Conservation (phyloP, 768 basidiomycete species). For the Lactifluus hygrophoroides region DNA sequence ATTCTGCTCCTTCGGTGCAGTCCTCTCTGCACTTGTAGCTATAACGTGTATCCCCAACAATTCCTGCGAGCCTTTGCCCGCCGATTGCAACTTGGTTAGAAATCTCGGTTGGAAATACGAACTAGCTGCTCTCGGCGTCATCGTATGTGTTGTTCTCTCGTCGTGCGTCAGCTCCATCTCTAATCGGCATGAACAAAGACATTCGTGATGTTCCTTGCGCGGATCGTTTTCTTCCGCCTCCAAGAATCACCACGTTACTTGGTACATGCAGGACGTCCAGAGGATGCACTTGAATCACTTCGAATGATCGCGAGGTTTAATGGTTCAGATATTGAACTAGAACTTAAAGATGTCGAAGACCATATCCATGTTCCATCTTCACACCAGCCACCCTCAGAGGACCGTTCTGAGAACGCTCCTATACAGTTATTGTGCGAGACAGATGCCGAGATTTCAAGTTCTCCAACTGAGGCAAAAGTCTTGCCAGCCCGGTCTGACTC, state of each 20-base stretch:
- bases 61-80: slow-evolving; percentile 46
- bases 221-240: slow-evolving; percentile 83
- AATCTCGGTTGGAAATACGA: slow-evolving; percentile 91
- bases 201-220: slow-evolving; percentile 74
- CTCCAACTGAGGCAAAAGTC: neutral
- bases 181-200: slow-evolving; percentile 43
- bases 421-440: slow-evolving; percentile 3
- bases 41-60: slow-evolving; percentile 69
- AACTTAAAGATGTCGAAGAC: slow-evolving; percentile 62
- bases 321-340: slow-evolving; percentile 58
- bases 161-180: neutral
- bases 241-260: slow-evolving; percentile 94
- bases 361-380: slow-evolving; percentile 21
- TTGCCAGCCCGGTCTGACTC: neutral
- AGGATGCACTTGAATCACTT: slow-evolving; percentile 77
- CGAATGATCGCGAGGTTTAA: slow-evolving; percentile 84
- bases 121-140: slow-evolving; percentile 62
- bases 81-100: slow-evolving; percentile 57
- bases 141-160: slow-evolving; percentile 47
- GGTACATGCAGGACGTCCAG: slow-evolving; percentile 76
- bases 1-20: slow-evolving; percentile 94
- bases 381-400: neutral
- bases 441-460: neutral
- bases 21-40: slow-evolving; percentile 74
- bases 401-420: neutral